Base-by-base conservation (phyloP, 106 monocot species). In the Acorus calamus region DNA sequence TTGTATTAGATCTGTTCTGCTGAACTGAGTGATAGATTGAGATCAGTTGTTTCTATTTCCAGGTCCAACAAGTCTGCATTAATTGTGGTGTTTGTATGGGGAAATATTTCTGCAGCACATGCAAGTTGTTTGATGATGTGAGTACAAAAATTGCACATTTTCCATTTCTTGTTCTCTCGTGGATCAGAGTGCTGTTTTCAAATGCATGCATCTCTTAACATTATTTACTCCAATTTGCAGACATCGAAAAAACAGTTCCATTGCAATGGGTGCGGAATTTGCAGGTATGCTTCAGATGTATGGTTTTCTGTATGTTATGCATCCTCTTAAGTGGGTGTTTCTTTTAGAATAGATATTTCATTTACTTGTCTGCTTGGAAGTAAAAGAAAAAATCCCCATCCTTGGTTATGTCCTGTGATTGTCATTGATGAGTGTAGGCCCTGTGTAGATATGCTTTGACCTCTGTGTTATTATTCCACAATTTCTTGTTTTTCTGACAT, bases 51-150 rank as follows among this genome's bases (percentile, higher is more conserved):
- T 28, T 28, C 28, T 28, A 28, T 28, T 28, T 28, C 48, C 77
- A 85, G 85, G 81, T 76, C 54, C 71, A 46, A 7, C 78, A 85
- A 75, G 60, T 78, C 44, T 85, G 85, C 64, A 69, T 81, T 43
- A 81, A 81, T 12, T 85, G 85, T 47, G 81, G 81, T 66, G 81
- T 81, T 6, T 81, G 75, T 60, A 85, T 85, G 85, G 85, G 78
- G 13, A 78, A 75, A 53, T 85, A 78, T 64, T 85, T 78, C 41
- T 85, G 85, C 50, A 52, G 49, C 42, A 67, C 55, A 7, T 85
- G 85, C 78, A 85, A 81, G 44, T 66, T 85, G 2, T 81, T 78
- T 59, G 85, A 85, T 63, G 85, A 85, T 78, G 85, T 85, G 12
- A 81, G 85, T 75, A 14, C 14, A 52, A 9, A 45, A 50, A 50